Percentiles rank a stretch among this genome's conserved stretches.
These are phyloP conservation scores for Plasmodium sp. DNA, from an alignment of 169 alveolate species.

Conservation along the genomic window DNA sequence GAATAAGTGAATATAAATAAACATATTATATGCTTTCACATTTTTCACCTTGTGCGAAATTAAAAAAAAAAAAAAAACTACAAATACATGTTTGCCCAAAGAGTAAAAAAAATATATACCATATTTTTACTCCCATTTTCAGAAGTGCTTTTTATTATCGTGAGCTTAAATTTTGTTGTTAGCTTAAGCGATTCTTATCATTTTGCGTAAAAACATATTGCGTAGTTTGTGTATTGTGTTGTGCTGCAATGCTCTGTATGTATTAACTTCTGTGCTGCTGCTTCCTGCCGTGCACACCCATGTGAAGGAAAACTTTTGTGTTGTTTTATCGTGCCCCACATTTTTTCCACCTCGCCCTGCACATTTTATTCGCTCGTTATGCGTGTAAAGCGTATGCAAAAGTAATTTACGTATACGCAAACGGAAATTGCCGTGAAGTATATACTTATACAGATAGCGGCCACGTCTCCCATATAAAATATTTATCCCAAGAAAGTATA, in stretches of 20 bases:
- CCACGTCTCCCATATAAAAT: background rate
- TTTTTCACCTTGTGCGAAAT: background rate
- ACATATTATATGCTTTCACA: background rate
- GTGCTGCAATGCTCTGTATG: background rate
- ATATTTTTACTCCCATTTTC: background rate
- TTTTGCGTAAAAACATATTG: background rate
- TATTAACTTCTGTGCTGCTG: background rate
- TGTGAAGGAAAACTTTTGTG: background rate
- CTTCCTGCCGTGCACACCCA: background rate
- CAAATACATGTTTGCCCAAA: background rate
- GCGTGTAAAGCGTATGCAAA: background rate
- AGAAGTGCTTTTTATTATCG: background rate
- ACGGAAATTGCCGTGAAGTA: background rate
- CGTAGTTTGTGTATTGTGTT: background rate
- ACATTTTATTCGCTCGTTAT: background rate
- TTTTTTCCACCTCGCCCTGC: background rate
- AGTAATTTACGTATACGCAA: background rate
- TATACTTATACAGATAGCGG: background rate
- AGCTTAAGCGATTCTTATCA: background rate
- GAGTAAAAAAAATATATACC: background rate
- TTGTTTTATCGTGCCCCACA: background rate
- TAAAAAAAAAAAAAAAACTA: background rate
- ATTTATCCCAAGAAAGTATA: background rate
- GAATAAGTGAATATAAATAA: background rate
- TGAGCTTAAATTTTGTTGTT: background rate